These are phyloP conservation scores for Dactylis glomerata DNA, from an alignment of 176 grass and related monocot species.

Conservation along the genomic window DNA sequence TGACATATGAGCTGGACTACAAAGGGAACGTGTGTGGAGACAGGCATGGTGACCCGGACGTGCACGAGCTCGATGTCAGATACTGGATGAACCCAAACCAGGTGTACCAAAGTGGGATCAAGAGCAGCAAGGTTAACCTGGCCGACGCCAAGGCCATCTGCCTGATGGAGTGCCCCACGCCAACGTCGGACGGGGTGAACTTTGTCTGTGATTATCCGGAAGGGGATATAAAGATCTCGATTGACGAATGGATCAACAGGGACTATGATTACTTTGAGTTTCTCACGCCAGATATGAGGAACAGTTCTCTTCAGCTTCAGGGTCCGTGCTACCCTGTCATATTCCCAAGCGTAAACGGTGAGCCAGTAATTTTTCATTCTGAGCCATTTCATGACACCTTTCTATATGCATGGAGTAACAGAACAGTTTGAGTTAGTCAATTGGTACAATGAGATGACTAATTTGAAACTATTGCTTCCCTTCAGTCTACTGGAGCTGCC, in stretches of 20 bases:
- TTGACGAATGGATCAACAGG: slow-evolving; percentile 97
- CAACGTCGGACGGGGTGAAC: slow-evolving; percentile 66
- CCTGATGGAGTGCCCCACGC: slow-evolving; percentile 91
- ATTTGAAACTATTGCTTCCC: slow-evolving; percentile 1
- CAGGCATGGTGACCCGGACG: slow-evolving; percentile 59
- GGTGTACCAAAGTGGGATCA: slow-evolving; percentile 88
- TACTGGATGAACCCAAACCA: slow-evolving; percentile 97
- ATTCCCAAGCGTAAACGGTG: slow-evolving; percentile 94
- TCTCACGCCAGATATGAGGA: slow-evolving; percentile 88
- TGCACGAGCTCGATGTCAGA: slow-evolving; percentile 76
- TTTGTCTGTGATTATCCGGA: slow-evolving; percentile 96
- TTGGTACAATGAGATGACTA: not conserved
- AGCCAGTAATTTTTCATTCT: not conserved
- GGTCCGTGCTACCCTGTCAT: slow-evolving; percentile 96
- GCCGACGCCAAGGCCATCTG: slow-evolving; percentile 84
- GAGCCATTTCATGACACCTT: not conserved
- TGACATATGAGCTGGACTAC: slow-evolving; percentile 89
- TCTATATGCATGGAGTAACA: not conserved
- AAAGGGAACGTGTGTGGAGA: slow-evolving; percentile 87
- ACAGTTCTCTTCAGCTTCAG: slow-evolving; percentile 90
- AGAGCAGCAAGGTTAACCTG: slow-evolving; percentile 62
- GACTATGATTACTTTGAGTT: slow-evolving; percentile 97
- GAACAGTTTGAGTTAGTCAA: not conserved
- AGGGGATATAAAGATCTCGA: slow-evolving; percentile 69
- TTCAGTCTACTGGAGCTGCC: slow-evolving; percentile 94